A percentile compares a stretch with the other conserved stretches of the same genome.
Conservation (phyloP, 306 rosid species). For the Glycine soja region DNA sequence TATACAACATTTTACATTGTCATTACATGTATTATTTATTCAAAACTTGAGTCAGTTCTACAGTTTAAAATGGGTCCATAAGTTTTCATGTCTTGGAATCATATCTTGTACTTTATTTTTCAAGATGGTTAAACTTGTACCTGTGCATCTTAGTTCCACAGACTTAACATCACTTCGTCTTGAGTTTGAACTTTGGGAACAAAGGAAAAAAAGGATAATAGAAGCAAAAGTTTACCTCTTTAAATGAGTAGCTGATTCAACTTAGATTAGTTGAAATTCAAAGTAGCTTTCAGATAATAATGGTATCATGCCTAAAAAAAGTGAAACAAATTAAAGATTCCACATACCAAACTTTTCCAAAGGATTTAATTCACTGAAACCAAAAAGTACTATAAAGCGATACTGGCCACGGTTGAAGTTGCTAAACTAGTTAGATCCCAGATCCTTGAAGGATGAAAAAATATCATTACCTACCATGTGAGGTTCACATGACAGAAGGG, state of each 20-base stretch:
- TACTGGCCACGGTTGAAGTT: not conserved
- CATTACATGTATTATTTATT: not conserved
- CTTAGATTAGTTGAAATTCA: not conserved
- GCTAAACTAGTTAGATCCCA: not conserved
- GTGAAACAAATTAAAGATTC: not conserved
- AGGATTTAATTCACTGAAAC: not conserved
- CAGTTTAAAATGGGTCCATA: not conserved
- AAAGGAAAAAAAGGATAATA: not conserved
- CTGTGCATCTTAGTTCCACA: not conserved
- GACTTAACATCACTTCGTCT: not conserved
- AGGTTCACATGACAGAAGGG: conserved; percentile 16
- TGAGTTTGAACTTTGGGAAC: not conserved
- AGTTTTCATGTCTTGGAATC: not conserved
- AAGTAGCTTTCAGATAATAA: not conserved
- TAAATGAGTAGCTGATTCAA: not conserved
- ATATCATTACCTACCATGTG: not conserved
- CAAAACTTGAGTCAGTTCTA: not conserved
- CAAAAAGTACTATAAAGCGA: no score
- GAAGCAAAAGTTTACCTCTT: not conserved
- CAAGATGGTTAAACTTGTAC: not conserved
- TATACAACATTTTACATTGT: no score
- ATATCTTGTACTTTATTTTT: not conserved
- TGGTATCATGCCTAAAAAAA: not conserved
- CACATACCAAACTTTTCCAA: not conserved
- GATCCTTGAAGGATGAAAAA: not conserved